phyloP scores from a whole-genome alignment of 257 asterid species.

The Datura wrightii region DNA sequence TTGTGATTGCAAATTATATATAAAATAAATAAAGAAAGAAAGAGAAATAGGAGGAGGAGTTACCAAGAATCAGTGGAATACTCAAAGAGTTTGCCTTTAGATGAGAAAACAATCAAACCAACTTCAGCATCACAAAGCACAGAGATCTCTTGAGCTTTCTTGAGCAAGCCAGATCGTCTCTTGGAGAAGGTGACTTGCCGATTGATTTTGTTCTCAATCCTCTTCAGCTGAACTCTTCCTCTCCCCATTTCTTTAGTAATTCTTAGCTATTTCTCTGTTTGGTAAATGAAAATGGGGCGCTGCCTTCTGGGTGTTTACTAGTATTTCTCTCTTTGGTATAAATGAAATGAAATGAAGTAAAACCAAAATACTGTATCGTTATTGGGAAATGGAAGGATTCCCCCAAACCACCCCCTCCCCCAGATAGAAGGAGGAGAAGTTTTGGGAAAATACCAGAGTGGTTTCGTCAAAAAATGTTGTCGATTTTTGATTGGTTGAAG shows the following conservation, averaged over 20 bases:
- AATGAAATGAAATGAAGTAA: neutral
- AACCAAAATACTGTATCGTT: neutral
- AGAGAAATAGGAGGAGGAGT: neutral
- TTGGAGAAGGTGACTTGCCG: slow-evolving; percentile 89
- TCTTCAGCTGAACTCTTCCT: slow-evolving; percentile 83
- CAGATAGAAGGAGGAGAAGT: slow-evolving; percentile 26
- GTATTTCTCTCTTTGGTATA: neutral
- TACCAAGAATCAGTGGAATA: slow-evolving; percentile 87
- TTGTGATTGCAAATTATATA: too few species aligned
- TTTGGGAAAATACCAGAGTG: slow-evolving; percentile 50
- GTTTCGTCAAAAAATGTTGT: slow-evolving; percentile 63
- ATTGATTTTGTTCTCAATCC: slow-evolving; percentile 84
- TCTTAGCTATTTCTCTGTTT: neutral
- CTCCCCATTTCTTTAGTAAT: slow-evolving; percentile 59
- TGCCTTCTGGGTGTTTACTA: too few species aligned
- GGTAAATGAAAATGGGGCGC: neutral
- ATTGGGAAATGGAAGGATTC: slow-evolving; percentile 22
- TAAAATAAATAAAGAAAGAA: too few species aligned
- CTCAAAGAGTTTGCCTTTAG: slow-evolving; percentile 78
- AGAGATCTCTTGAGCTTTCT: slow-evolving; percentile 89
- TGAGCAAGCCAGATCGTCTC: slow-evolving; percentile 71
- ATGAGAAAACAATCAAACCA: slow-evolving; percentile 76
- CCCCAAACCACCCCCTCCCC: neutral
- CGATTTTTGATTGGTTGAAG: slow-evolving; percentile 57
- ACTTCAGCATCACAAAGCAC: slow-evolving; percentile 90